Base-by-base conservation (phyloP, 108 stramenopile species). In the Skeletonema menzelii region DNA sequence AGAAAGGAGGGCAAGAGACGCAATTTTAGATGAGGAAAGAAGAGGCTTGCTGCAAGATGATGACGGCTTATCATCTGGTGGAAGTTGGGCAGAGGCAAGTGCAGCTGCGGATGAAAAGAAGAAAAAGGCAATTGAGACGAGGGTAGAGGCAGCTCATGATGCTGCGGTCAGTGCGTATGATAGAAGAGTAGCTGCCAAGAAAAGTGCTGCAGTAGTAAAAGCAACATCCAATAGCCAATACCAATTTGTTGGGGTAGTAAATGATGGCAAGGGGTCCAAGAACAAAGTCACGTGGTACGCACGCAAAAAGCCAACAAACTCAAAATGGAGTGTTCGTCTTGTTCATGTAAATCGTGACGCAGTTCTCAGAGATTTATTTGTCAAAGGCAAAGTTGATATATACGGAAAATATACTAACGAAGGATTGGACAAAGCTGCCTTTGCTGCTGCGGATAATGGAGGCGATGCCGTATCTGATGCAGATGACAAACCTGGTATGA, bases 201-300 rank as follows among this genome's bases (percentile, higher is more conserved):
- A 28, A 59, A 37, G 65, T 10, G 34, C 49, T n/a, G 10, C 35
- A 49, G n/a, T 57, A 17, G 35, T 42, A 24, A 56, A 22, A 8
- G 35, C 3, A 53, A 19, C 38, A 30, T 12, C 30, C 47, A 34
- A 19, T 20, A 76, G 70, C 56, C 57, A 59, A 22, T 93, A 89
- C 75, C 94, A 95, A 71, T 93, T 92, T 71, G 94, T 95, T 0
- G 94, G 94, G 57, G 85, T 95, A 10, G 80, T 89, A 2, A 82
- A 84, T 55, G 69, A 67, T 26, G 72, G 67, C 20, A 63, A 24
- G 24, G 19, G 42, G 5, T 15, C 37, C 13, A 35, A 34, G 35
- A 53, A 40, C 8, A 68, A 81, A 19, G 84, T 92, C 30, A 82
- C 74, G 15, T 95, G 94, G 94, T 91, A 87, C 67, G 91, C 94